Evolutionary conservation across 495 filamentous ascomycete species (phyloP).

Genomic region (Xylaria scruposa): DNA sequence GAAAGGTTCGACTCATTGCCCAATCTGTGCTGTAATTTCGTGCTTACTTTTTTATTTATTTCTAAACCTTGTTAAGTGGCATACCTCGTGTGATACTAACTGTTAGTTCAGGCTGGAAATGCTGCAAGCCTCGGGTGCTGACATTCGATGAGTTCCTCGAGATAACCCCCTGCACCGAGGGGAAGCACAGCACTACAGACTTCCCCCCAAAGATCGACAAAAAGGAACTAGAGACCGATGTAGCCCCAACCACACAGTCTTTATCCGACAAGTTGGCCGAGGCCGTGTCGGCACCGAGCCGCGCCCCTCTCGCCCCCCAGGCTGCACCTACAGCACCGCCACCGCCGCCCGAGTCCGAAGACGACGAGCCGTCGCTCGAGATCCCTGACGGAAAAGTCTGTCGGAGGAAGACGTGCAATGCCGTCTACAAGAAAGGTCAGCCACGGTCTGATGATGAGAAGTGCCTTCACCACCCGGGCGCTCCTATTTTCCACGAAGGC

Average conservation of each 20-base stretch:
- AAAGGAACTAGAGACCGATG: conserved; percentile 40
- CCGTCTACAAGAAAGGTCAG: conserved; percentile 63
- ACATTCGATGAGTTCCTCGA: conserved; percentile 98
- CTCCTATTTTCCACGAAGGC: conserved; percentile 93
- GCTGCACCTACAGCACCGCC: conserved; percentile 66
- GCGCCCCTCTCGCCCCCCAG: conserved; percentile 57
- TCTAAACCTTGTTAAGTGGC: neutral
- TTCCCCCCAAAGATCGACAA: conserved; percentile 65
- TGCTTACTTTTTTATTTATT: neutral
- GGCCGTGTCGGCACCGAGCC: conserved; percentile 47
- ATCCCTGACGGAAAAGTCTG: conserved; percentile 78
- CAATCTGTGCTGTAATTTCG: too few species aligned
- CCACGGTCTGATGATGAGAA: conserved; percentile 70
- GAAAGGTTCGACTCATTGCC: conserved; percentile 70
- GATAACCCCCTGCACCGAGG: conserved; percentile 92
- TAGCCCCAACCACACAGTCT: conserved; percentile 41
- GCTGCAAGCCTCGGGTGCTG: conserved; percentile 96
- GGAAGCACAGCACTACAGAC: conserved; percentile 87
- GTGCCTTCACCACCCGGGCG: conserved; percentile 86
- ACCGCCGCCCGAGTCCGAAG: conserved; percentile 78
- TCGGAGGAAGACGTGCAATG: conserved; percentile 76
- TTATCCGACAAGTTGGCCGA: conserved; percentile 43
- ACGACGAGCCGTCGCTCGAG: conserved; percentile 76
- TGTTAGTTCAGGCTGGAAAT: conserved; percentile 84
- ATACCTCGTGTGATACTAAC: neutral